Percentiles rank a stretch among this genome's conserved stretches.
Conservation (phyloP, 495 filamentous ascomycete species). For the Xylaria scruposa region DNA sequence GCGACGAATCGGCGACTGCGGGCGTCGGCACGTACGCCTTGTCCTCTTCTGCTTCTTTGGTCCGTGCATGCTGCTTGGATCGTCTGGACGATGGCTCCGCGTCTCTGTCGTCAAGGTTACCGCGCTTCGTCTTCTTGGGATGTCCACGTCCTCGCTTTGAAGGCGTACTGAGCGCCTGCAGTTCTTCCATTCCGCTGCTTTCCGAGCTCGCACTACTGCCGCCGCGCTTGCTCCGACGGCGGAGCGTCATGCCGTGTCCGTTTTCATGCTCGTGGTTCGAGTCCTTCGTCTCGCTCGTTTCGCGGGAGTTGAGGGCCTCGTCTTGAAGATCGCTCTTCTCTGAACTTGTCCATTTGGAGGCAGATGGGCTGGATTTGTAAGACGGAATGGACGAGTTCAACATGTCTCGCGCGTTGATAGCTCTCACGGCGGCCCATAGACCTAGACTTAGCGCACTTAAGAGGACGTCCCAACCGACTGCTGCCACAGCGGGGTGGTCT, state of each 20-base stretch:
- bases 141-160: conserved; percentile 32
- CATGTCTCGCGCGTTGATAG: conserved; percentile 52
- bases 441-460: conserved; percentile 58
- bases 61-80: neutral
- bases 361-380: conserved; percentile 26
- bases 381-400: conserved; percentile 33
- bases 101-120: neutral
- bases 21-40: conserved; percentile 41
- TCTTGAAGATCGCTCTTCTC: neutral
- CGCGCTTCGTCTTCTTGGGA: conserved; percentile 38
- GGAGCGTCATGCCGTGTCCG: conserved; percentile 29
- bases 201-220: conserved; percentile 19
- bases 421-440: conserved; percentile 59
- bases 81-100: neutral
- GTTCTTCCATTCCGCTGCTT: conserved; percentile 22
- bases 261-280: conserved; percentile 6
- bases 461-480: conserved; percentile 58
- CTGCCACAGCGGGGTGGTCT: conserved; percentile 57
- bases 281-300: conserved; percentile 3
- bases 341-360: neutral
- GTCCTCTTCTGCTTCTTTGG: conserved; percentile 31
- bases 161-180: neutral
- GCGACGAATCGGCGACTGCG: conserved; percentile 29
- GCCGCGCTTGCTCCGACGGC: conserved; percentile 27
- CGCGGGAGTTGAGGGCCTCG: conserved; percentile 5